Evolutionary conservation across 2,329 filamentous ascomycete species (phyloP), one percentile per base, ranked within the genome.

Genomic region (Tolypocladium sp.): DNA sequence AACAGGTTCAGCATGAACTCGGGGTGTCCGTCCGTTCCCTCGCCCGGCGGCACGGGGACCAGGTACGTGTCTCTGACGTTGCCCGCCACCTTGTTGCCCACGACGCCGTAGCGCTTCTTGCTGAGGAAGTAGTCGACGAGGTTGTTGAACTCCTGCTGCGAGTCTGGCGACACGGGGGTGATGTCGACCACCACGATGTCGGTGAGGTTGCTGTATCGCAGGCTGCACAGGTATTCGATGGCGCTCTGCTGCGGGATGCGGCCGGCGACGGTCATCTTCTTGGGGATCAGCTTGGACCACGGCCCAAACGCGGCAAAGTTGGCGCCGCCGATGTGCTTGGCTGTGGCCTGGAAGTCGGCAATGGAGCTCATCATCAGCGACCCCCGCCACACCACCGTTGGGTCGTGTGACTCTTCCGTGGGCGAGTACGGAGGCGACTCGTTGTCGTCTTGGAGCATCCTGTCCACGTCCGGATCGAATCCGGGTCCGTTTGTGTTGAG

Each of bases 1-100:
- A 91, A 87, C n/a, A 97, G 82, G 68, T 96, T 89, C 61, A 91
- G 84, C 72, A 97, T 85, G 67, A 97, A 96, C 62, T 92, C 90
- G 0, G 94, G 93, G 51, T 93, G 83, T 56, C 82, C 83, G 40
- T 78, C 80, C 3, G 49, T 53, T 2, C 49, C 49, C 33, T 84
- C 80, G 33, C 90, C 91, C 6, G 86, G 82, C 38, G 91, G 84
- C 5, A 97, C 84, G 0, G 94, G 93, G 12, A 97, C 88, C 38
- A 97, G 82, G 71, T 97, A 97, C 1, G 92, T 90, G 69, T 97
- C 93, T 61, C 92, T 88, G 55, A 97, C 89, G 61, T 91, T 88
- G 25, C 85, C 82, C 37, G 86, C 76, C 1, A 83, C 82, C 71
- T 90, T 89, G 69, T 93, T 90, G 17, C 87, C 87, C 8, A 97